Base-by-base conservation (phyloP, 2,329 filamentous ascomycete species). In the Incumbomyces delicatus region DNA sequence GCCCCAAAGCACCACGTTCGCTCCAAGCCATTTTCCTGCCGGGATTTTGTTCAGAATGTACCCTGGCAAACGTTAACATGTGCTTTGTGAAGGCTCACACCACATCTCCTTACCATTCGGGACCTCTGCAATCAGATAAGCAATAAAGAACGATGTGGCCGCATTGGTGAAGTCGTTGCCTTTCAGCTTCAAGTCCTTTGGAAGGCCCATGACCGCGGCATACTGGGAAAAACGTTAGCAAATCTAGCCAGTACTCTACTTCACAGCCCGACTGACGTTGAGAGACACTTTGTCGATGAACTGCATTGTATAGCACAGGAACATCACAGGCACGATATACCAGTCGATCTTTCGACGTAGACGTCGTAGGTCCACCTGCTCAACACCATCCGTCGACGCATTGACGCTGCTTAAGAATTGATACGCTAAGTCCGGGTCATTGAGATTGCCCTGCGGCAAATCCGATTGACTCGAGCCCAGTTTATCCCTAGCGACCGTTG, bases 111-210 rank as follows among this genome's bases (percentile, higher is more conserved):
- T 1, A 63, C 61, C 0, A 50, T 62, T 32, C 62, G 77, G 77
- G 2, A 81, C 63, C 59, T 81, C 78, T 27, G 76, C 77, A 49
- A 74, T 66, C 1, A 78, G 62, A 45, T 78, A 74, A 3, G 75
- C 78, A 35, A 83, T 77, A 55, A 79, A 83, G 54, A 83, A 76
- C 22, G 76, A 73, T 0, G 77, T 80, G 2, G 77, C 77, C 14
- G 78, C 61, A 61, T 78, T 78, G 40, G 75, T 76, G 59, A 82
- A 83, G 41, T 83, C 71, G 50, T 82, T 80, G 14, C 74, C 74
- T 11, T 62, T 59, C 40, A 83, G 68, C 0, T 71, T 64, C 6
- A 79, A 67, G 48, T 81, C 77, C 42, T 69, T 61, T 17, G 62
- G 66, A 6, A 85, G 59, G 2, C 78, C 78, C 80, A 83, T 84